A percentile compares a stretch with the other conserved stretches of the same genome.
phyloP scores from a whole-genome alignment of 148 eudicot genomes.

The Silene uniflora region DNA sequence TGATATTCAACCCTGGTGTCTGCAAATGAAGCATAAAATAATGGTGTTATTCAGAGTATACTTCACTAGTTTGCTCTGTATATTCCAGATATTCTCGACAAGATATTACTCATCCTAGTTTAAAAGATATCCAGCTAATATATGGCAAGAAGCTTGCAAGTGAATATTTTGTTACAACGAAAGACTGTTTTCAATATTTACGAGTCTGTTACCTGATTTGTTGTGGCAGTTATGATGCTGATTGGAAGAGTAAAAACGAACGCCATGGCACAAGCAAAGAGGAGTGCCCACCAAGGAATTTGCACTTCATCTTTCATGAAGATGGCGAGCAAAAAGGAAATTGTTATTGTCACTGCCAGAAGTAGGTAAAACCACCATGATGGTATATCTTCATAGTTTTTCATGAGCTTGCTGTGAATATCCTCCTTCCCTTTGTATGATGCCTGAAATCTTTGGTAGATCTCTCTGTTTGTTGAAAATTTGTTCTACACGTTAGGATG shows the following conservation, averaged over 20 bases:
- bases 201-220: constrained; percentile 62
- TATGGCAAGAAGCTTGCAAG: background rate
- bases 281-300: constrained; percentile 98
- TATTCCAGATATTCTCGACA: background rate
- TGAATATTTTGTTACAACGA: background rate
- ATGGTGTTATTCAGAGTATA: background rate
- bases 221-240: constrained; percentile 95
- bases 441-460: constrained; percentile 60
- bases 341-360: constrained; percentile 50
- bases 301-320: constrained; percentile 69
- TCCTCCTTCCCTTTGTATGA: constrained; percentile 80
- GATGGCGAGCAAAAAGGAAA: constrained; percentile 65
- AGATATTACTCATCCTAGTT: background rate
- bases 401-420: constrained; percentile 81
- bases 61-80: background rate
- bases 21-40: constrained; percentile 39
- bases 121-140: background rate
- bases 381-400: constrained; percentile 84
- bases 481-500: constrained; percentile 7
- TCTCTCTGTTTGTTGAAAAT: constrained; percentile 56
- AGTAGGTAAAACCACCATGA: constrained; percentile 82
- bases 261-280: constrained; percentile 78
- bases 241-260: constrained; percentile 89
- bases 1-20: constrained; percentile 96
- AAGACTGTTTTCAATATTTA: background rate